Percentiles rank a stretch among this genome's conserved stretches.
phyloP scores from a whole-genome alignment of 192 early-diverging fungal genomes.

The Umbelopsis sp. region DNA sequence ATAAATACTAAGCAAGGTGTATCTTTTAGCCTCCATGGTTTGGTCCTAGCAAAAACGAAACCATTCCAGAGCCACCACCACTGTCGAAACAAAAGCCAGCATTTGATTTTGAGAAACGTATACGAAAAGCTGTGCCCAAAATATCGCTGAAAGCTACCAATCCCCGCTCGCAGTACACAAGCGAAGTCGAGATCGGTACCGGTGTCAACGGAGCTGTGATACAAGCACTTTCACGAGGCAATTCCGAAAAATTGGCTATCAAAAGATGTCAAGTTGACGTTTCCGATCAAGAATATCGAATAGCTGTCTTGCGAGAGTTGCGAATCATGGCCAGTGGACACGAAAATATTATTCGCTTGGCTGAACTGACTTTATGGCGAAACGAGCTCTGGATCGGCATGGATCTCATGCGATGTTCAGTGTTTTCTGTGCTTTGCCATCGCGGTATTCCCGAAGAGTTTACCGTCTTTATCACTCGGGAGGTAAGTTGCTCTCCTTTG shows the following conservation, averaged over 20 bases:
- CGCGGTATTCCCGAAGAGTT: slow-evolving; percentile 39
- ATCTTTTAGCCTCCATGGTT: slow-evolving; percentile 37
- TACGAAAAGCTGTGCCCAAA: slow-evolving; percentile 34
- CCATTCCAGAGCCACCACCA: slow-evolving; percentile 9
- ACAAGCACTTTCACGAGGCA: slow-evolving; percentile 21
- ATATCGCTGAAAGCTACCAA: slow-evolving; percentile 23
- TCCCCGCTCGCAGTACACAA: slow-evolving; percentile 32
- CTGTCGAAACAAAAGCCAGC: slow-evolving; percentile 5
- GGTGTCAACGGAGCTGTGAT: slow-evolving; percentile 46
- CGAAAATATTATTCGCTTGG: slow-evolving; percentile 36
- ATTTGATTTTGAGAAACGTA: slow-evolving; percentile 36
- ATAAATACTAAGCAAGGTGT: neutral
- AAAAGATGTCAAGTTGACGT: slow-evolving; percentile 40
- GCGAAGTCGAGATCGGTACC: slow-evolving; percentile 39
- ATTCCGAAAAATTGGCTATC: slow-evolving; percentile 26
- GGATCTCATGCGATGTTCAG: slow-evolving; percentile 44
- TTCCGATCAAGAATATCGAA: slow-evolving; percentile 37
- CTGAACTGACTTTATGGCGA: slow-evolving; percentile 32
- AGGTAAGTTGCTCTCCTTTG: slow-evolving; percentile 20
- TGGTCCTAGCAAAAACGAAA: slow-evolving; percentile 16
- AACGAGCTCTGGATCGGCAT: slow-evolving; percentile 44
- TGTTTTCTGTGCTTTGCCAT: slow-evolving; percentile 39
- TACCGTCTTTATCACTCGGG: slow-evolving; percentile 34
- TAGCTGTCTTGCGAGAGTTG: slow-evolving; percentile 40
- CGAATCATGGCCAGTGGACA: slow-evolving; percentile 40